Evolutionary conservation across 2,329 filamentous ascomycete species (phyloP), one percentile per base, ranked within the genome.

Genomic region (Akanthomyces lecanii): DNA sequence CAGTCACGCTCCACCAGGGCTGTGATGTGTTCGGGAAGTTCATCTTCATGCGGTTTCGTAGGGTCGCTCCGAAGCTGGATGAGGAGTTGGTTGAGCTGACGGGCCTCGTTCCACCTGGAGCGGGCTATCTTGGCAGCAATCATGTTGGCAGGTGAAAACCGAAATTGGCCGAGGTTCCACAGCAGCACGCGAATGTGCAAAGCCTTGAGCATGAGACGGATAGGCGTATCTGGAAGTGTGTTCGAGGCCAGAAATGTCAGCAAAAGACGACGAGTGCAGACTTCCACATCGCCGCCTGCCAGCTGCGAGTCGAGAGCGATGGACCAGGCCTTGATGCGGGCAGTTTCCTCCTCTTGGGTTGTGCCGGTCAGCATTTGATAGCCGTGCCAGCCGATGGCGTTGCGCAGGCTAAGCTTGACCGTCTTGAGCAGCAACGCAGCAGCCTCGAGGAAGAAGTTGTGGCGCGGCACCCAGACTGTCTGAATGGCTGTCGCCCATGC

Each of bases 401-500:
- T 92, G 52, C 91, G 86, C 60, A 92, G 74, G 69, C 90, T 90
- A 58, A 96, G 88, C 75, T 96, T 96, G 62, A 90, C 75, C 61
- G 88, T 91, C 79, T 97, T 95, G 48, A 92, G 79, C 7, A 87
- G 81, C 28, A 97, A 82, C 3, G 92, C 93, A 18, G 90, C 87
- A 62, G 91, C 89, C 74, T 97, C 94, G 3, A 96, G 85, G 67
- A 94, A 83, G 73, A 96, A 93, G 68, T 89, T 91, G 74, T 96
- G 91, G 23, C 89, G 86, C 12, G 94, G 94, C 16, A 97, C 90
- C 85, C 92, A 96, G 28, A 97, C 91, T 4, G 90, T 94, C 76
- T 97, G 93, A 64, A 97, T 89, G 8, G 93, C 91, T 3, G 93
- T 97, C 63, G 96, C 86, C 93, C 94, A 97, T 38, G 93, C 93